These are phyloP conservation scores for Clavaria fumosa DNA, from an alignment of 768 basidiomycete species.

Conservation along the genomic window DNA sequence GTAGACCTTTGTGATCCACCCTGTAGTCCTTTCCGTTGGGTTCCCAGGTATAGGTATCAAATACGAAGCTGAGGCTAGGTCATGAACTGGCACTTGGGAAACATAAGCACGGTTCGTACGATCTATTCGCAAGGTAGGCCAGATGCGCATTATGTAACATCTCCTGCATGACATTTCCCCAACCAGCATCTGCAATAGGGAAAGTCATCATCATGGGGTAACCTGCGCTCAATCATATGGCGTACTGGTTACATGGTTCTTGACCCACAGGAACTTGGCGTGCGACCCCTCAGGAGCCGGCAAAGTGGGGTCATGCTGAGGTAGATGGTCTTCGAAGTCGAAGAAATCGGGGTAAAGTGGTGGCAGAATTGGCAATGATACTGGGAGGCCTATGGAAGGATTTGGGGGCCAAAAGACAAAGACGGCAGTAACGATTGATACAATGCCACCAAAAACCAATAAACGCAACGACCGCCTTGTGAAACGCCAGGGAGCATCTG, in stretches of 20 bases:
- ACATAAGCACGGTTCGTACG: conserved; percentile 21
- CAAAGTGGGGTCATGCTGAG: not conserved
- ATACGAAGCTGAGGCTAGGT: conserved; percentile 28
- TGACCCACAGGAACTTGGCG: not conserved
- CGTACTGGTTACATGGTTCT: conserved; percentile 1
- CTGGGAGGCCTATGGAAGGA: too few relatives aligned
- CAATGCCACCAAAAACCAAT: too few relatives aligned
- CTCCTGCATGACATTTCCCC: conserved; percentile 50
- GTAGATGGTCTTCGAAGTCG: not conserved
- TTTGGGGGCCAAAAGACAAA: too few relatives aligned
- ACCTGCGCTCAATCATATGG: not conserved
- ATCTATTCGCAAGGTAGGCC: conserved; percentile 28
- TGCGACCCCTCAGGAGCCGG: not conserved
- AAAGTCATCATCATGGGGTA: not conserved
- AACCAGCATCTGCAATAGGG: conserved; percentile 29
- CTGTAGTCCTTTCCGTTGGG: conserved; percentile 26
- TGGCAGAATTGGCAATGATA: too few relatives aligned
- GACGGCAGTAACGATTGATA: too few relatives aligned
- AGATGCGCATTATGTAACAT: conserved; percentile 36
- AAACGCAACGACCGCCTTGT: too few relatives aligned
- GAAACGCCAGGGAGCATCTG: too few relatives aligned
- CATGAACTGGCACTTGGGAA: not conserved
- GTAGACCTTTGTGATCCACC: conserved; percentile 32
- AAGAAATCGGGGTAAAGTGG: not conserved
- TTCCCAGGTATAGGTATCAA: conserved; percentile 45